Evolutionary conservation across 768 basidiomycete genomes (phyloP).

Genomic region (Pisolithus microcarpus): DNA sequence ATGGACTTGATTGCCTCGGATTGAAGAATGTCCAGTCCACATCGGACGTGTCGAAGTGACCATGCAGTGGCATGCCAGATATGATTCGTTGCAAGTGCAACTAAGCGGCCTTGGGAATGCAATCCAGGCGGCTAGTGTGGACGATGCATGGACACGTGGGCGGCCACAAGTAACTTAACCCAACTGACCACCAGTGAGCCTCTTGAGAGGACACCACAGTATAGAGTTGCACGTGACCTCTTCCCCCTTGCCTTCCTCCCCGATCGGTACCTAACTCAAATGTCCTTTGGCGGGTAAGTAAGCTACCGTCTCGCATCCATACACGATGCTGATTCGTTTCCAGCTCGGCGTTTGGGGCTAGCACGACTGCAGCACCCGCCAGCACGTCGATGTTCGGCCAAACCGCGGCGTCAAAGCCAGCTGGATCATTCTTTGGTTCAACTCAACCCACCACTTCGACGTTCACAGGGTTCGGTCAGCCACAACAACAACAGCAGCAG

Average conservation of each 20-base stretch:
- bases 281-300: conserved; percentile 17
- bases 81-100: too few relatives aligned
- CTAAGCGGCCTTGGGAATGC: background rate
- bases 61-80: background rate
- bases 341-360: conserved; percentile 35
- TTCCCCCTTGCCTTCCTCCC: background rate
- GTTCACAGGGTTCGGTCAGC: conserved; percentile 17
- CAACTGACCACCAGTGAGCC: too few relatives aligned
- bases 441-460: conserved; percentile 21
- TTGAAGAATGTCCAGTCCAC: conserved; percentile 28
- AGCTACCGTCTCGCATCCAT: conserved; percentile 1
- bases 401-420: conserved; percentile 21
- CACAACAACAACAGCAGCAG: conserved; percentile 4
- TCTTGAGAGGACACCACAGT: background rate
- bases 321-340: background rate
- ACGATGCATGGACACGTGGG: too few relatives aligned
- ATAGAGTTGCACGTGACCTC: background rate
- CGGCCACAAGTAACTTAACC: too few relatives aligned
- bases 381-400: conserved; percentile 25
- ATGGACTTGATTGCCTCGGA: conserved; percentile 44
- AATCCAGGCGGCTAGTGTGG: too few relatives aligned
- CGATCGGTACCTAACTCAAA: background rate
- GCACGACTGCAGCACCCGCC: conserved; percentile 20
- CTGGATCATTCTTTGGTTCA: conserved; percentile 33
- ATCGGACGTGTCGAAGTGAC: background rate